Base-by-base conservation (phyloP, 2,329 filamentous ascomycete species). In the Metarhizium guizhouense region DNA sequence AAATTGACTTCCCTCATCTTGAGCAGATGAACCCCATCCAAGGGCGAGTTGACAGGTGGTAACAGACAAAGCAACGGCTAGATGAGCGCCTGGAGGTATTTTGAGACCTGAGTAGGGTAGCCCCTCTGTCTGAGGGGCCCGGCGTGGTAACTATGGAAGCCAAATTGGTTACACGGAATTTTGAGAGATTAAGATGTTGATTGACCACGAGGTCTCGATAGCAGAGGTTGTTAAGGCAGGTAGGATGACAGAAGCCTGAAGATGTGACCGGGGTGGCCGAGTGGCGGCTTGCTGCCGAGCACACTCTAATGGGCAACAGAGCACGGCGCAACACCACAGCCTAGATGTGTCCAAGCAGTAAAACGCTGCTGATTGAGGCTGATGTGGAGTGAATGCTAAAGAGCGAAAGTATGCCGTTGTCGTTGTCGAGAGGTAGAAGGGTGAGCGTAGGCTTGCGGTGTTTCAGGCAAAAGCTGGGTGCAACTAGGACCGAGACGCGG, bases 1-100 rank as follows among this genome's bases (percentile, higher is more conserved):
- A 97, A 97, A 76, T 97, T 97, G 77, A 96, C 92, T 83, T 99
- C 94, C 78, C 94, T 90, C 94, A 99, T 99, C 75, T 72, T 93
- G 82, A 61, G 59, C 61, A 56, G 51, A 56, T 57, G 51, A 47
- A 58, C 55, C 50, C 54, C 45, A 55, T 50, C 47, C 10, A 53
- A 50, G 53, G 56, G 40, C 16, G 42, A 52, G 29, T 7, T 30
- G 25, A 25, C 47, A 40, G 25, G 30, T 49, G 42, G 34, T 40
- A 14, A 43, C 32, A 29, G 34, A 18, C 16, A 56, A 10, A n/a
- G 36, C 29, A 20, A 32, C 40, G n/a, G 25, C 11, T 48, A 16
- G 13, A 32, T 11, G 16, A 20, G 42, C 42, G 34, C 42, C 51
- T 48, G 20, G 7, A 30, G 47, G 20, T 14, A 16, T 30, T 40